Evolutionary conservation across 2,329 filamentous ascomycete species (phyloP).

Genomic region (Penicillium sp.): DNA sequence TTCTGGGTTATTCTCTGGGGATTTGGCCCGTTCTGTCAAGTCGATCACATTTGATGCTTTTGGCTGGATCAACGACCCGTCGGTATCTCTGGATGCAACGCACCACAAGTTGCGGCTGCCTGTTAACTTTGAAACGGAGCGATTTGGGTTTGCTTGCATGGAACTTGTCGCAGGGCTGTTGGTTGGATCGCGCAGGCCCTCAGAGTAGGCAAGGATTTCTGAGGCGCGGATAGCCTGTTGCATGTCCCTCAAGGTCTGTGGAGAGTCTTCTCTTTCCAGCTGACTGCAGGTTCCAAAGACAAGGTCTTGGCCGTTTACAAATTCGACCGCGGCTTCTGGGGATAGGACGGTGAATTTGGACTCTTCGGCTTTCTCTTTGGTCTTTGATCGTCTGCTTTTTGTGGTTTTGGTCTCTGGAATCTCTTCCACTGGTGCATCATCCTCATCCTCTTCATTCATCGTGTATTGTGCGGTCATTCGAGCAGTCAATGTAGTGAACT

Average conservation of each 20-base stretch:
- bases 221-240: constrained; percentile 35
- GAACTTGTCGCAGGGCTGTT: not conserved
- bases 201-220: constrained; percentile 21
- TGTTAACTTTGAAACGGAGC: constrained; percentile 27
- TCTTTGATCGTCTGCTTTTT: constrained; percentile 26
- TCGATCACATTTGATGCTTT: constrained; percentile 63
- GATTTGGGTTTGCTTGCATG: constrained; percentile 6
- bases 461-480: constrained; percentile 72
- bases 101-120: constrained; percentile 63
- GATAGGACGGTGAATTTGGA: constrained; percentile 64
- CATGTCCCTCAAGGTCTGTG: constrained; percentile 50
- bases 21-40: constrained; percentile 29
- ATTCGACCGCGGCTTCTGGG: constrained; percentile 66
- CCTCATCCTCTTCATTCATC: constrained; percentile 33
- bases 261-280: constrained; percentile 71
- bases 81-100: constrained; percentile 66
- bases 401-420: constrained; percentile 12
- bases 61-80: constrained; percentile 64
- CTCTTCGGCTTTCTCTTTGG: constrained; percentile 26
- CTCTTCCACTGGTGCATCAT: constrained; percentile 11
- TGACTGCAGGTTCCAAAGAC: constrained; percentile 87
- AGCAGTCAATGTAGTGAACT: constrained; percentile 74
- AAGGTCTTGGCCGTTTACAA: constrained; percentile 71
- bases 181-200: not conserved
- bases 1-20: constrained; percentile 3